phyloP scores from a whole-genome alignment of 2,329 filamentous ascomycete genomes.

The Akanthomyces uredinophilus region DNA sequence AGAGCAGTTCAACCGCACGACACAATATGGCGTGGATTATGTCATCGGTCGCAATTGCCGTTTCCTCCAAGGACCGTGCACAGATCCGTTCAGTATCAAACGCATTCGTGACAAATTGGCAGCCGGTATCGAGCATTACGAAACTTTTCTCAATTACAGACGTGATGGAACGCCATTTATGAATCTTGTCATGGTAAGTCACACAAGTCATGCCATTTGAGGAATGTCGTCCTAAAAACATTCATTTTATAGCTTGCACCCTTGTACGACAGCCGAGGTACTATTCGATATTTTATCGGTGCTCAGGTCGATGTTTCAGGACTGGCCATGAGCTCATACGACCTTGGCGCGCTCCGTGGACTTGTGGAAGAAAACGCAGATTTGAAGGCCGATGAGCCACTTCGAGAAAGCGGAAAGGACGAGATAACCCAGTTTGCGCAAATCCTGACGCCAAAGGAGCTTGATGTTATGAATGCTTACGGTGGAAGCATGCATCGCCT shows the following conservation, averaged over 20 bases:
- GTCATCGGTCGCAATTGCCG: slow-evolving; percentile 72
- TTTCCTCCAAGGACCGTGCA: slow-evolving; percentile 71
- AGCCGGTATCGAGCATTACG: slow-evolving; percentile 63
- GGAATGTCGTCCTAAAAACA: slow-evolving; percentile 50
- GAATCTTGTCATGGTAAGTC: slow-evolving; percentile 51
- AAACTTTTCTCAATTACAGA: slow-evolving; percentile 72
- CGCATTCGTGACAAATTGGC: slow-evolving; percentile 57
- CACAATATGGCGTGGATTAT: slow-evolving; percentile 62
- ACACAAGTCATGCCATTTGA: neutral
- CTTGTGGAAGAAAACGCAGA: slow-evolving; percentile 27
- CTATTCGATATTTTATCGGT: slow-evolving; percentile 60
- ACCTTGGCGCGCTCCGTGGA: slow-evolving; percentile 54
- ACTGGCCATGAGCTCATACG: slow-evolving; percentile 57
- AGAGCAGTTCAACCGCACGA: slow-evolving; percentile 68
- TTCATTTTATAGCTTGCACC: slow-evolving; percentile 42
- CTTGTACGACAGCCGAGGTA: slow-evolving; percentile 59
- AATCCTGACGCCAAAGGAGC: slow-evolving; percentile 62
- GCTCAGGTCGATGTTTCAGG: slow-evolving; percentile 65
- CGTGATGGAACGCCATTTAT: slow-evolving; percentile 74
- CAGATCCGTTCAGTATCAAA: slow-evolving; percentile 56
- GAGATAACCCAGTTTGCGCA: slow-evolving; percentile 62
- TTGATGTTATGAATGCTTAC: slow-evolving; percentile 55
- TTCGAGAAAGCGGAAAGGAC: slow-evolving; percentile 39
- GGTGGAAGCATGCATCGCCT: slow-evolving; percentile 59
- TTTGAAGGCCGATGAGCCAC: neutral